Conservation (phyloP, 2,329 filamentous ascomycete species). For the Fusarium subglutinans region DNA sequence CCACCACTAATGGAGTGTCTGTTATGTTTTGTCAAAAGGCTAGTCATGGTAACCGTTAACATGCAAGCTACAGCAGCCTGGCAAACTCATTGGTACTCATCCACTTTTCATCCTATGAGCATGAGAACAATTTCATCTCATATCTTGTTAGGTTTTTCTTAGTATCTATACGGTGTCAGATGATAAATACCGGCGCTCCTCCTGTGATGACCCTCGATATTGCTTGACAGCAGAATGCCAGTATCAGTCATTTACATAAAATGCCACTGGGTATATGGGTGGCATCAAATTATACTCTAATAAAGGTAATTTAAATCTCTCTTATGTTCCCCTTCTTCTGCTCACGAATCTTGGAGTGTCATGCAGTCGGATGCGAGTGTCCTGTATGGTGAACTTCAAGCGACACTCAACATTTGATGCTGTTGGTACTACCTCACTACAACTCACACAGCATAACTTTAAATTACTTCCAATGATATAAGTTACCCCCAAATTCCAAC, state of each 20-base stretch:
- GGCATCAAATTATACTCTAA: background rate
- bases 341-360: background rate
- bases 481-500: too few species aligned
- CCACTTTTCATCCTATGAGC: background rate
- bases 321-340: background rate
- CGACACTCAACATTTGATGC: background rate
- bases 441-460: too few species aligned
- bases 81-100: background rate
- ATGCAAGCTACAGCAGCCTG: background rate
- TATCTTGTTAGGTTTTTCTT: background rate
- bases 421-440: background rate
- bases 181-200: background rate
- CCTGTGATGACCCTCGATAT: background rate
- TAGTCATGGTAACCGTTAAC: background rate
- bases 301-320: background rate
- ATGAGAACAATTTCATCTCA: too few species aligned
- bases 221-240: background rate
- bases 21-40: background rate
- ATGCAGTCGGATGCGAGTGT: background rate
- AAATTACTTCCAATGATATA: too few species aligned
- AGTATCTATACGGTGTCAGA: too few species aligned
- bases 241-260: too few species aligned
- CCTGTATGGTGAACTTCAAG: background rate
- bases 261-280: background rate
- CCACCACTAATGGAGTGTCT: background rate